Evolutionary conservation across 2,329 filamentous ascomycete species (phyloP).

Genomic region (Colletotrichum phormii): DNA sequence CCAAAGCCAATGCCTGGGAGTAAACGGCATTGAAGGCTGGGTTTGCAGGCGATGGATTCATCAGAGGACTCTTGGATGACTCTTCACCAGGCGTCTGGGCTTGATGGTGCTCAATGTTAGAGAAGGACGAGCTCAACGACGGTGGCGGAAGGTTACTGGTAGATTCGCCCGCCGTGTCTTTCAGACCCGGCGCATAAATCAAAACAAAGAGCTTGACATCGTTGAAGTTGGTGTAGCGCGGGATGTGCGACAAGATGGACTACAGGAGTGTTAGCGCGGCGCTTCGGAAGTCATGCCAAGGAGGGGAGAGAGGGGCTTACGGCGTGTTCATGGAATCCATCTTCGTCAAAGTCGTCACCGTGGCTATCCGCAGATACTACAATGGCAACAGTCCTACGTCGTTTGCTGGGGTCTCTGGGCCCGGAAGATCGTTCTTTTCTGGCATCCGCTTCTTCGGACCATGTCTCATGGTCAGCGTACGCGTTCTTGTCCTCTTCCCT

Average conservation of each 20-base stretch:
- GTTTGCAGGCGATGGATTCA: slow-evolving; percentile 59
- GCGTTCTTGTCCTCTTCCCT: slow-evolving; percentile 84
- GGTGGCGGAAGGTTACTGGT: slow-evolving; percentile 68
- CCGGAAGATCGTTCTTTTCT: slow-evolving; percentile 61
- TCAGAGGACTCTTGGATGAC: slow-evolving; percentile 64
- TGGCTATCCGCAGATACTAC: slow-evolving; percentile 84
- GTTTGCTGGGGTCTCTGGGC: slow-evolving; percentile 54
- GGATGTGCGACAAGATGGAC: slow-evolving; percentile 91
- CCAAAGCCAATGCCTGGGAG: slow-evolving; percentile 80
- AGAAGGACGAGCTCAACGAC: slow-evolving; percentile 85
- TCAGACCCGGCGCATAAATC: slow-evolving; percentile 86
- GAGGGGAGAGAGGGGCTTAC: slow-evolving; percentile 64
- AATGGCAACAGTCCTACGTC: slow-evolving; percentile 84
- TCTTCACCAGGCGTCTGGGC: slow-evolving; percentile 76
- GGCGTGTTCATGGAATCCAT: slow-evolving; percentile 79
- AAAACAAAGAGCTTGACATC: slow-evolving; percentile 85
- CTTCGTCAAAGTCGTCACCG: slow-evolving; percentile 68
- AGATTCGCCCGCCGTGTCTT: slow-evolving; percentile 70
- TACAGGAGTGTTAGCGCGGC: slow-evolving; percentile 48
- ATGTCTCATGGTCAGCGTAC: slow-evolving; percentile 88
- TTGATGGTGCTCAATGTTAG: slow-evolving; percentile 83
- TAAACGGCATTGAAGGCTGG: slow-evolving; percentile 83
- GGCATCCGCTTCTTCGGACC: slow-evolving; percentile 89
- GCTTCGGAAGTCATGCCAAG: not conserved
- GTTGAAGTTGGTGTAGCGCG: slow-evolving; percentile 78